phyloP scores from a whole-genome alignment of 345 rosid genomes.

The Sisymbrium irio region DNA sequence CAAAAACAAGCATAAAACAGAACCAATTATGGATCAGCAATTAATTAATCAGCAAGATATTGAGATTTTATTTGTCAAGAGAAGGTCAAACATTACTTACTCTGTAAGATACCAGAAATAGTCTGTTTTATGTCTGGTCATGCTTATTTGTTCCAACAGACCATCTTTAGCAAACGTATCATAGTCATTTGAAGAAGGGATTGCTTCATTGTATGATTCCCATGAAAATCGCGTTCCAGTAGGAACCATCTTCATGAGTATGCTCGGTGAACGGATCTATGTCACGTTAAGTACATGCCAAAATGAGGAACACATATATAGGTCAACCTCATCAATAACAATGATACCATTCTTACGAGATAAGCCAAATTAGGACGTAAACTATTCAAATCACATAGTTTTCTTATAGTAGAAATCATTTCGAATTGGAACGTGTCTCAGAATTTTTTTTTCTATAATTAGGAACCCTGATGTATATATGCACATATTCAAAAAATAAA shows the following conservation, averaged over 20 bases:
- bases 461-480: background rate
- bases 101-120: conserved; percentile 94
- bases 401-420: too few relatives aligned
- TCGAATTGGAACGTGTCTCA: too few relatives aligned
- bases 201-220: conserved; percentile 70
- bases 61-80: conserved; percentile 62
- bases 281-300: conserved; percentile 43
- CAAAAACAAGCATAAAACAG: conserved; percentile 22
- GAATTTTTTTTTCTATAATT: conserved; percentile 31
- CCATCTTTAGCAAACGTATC: conserved; percentile 51
- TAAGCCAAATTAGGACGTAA: background rate
- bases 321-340: conserved; percentile 32
- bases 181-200: conserved; percentile 47
- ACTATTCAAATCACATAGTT: too few relatives aligned
- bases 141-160: conserved; percentile 70
- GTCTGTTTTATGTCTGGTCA: conserved; percentile 78
- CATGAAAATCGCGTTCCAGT: conserved; percentile 51
- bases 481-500: too few relatives aligned
- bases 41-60: conserved; percentile 51
- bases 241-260: conserved; percentile 61
- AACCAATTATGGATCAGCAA: conserved; percentile 73
- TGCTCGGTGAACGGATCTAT: conserved; percentile 66
- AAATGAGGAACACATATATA: conserved; percentile 39
- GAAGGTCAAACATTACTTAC: conserved; percentile 43
- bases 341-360: background rate